Conservation (phyloP, 148 eudicot species). For the Mesembryanthemum crystallinum region DNA sequence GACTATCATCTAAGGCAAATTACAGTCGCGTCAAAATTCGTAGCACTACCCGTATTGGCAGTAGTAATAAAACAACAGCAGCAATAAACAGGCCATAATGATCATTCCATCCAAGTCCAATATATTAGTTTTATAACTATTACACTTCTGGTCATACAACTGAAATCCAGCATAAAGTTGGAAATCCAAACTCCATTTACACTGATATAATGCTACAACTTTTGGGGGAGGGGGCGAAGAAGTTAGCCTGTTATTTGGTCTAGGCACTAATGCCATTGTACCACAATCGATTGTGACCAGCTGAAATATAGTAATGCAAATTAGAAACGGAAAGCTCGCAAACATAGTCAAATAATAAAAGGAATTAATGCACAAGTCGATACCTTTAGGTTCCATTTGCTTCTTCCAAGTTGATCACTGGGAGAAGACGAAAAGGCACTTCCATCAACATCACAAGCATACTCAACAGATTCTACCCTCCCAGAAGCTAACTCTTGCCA, state of each 20-base stretch:
- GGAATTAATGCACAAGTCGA: slow-evolving; percentile 19
- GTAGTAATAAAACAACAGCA: too few relatives aligned
- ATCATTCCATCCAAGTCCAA: too few relatives aligned
- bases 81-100: too few relatives aligned
- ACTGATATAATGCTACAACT: background rate
- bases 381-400: slow-evolving; percentile 98
- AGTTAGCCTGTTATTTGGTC: background rate
- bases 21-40: too few relatives aligned
- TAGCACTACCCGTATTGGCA: too few relatives aligned
- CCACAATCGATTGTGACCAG: background rate
- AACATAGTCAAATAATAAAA: background rate
- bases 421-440: slow-evolving; percentile 97
- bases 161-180: background rate
- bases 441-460: slow-evolving; percentile 99
- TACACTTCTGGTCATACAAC: background rate
- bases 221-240: background rate
- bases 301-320: background rate
- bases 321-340: slow-evolving; percentile 8
- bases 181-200: background rate
- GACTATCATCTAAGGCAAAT: background rate
- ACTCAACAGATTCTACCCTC: slow-evolving; percentile 91
- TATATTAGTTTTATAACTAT: too few relatives aligned
- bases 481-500: slow-evolving; percentile 96
- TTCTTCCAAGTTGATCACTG: slow-evolving; percentile 80
- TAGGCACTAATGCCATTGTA: background rate